Evolutionary conservation across 148 eudicot genomes (phyloP).

Genomic region (Nepenthes mirabilis): DNA sequence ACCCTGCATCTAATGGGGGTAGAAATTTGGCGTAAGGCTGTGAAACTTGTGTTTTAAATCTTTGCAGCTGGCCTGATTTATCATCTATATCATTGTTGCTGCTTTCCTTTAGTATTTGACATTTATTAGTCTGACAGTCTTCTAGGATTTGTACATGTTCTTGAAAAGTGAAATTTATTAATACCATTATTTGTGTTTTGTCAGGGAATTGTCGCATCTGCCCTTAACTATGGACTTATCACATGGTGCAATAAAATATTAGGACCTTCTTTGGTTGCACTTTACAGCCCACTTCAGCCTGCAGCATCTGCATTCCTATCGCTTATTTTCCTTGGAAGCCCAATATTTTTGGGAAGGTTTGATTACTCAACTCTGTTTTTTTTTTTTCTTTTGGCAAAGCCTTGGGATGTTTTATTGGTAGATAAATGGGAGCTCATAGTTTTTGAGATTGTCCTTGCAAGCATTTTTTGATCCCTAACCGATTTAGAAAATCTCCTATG

Average conservation of each 20-base stretch:
- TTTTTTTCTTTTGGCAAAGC: neutral
- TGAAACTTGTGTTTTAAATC: too few relatives aligned
- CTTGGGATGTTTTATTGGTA: neutral
- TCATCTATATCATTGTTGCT: too few relatives aligned
- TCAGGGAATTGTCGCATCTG: conserved; percentile 80
- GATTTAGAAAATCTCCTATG: too few relatives aligned
- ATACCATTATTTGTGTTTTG: neutral
- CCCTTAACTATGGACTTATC: conserved; percentile 60
- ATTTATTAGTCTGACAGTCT: neutral
- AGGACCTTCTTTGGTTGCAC: conserved; percentile 83
- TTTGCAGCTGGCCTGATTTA: too few relatives aligned
- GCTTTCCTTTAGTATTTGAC: too few relatives aligned
- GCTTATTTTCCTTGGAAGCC: conserved; percentile 62
- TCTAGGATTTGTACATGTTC: neutral
- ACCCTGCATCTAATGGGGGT: too few relatives aligned
- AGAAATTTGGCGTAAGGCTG: too few relatives aligned
- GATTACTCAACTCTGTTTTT: neutral
- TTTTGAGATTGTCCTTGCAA: too few relatives aligned
- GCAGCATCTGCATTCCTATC: conserved; percentile 75
- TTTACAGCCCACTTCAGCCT: conserved; percentile 87
- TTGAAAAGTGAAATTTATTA: neutral
- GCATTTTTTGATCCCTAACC: too few relatives aligned
- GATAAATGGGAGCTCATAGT: too few relatives aligned
- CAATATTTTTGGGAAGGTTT: conserved; percentile 81
- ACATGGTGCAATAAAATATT: conserved; percentile 85